Conservation (phyloP, 1,139 yeast genomes). For the Suhomyces wounanorum region DNA sequence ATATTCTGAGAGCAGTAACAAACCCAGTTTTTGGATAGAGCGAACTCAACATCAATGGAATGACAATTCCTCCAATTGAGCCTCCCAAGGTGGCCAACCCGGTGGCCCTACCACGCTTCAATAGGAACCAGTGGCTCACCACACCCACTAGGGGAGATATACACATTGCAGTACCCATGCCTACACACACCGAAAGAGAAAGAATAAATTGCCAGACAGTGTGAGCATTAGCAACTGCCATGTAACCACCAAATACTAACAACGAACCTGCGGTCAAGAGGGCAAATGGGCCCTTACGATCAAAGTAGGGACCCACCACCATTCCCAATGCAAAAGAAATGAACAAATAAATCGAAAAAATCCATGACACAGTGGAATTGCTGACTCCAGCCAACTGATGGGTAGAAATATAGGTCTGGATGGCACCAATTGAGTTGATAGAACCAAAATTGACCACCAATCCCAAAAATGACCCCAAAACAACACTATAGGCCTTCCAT, state of each 20-base stretch:
- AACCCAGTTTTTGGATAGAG: conserved; percentile 35
- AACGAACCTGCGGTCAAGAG: conserved; percentile 30
- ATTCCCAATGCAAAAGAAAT: conserved; percentile 35
- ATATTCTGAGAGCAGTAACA: conserved; percentile 37
- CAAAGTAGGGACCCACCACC: conserved; percentile 41
- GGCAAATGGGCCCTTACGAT: conserved; percentile 32
- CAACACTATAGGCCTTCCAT: conserved; percentile 32
- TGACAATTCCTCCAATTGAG: conserved; percentile 39
- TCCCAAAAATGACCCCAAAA: conserved; percentile 38
- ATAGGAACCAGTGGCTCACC: conserved; percentile 41
- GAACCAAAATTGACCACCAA: conserved; percentile 35
- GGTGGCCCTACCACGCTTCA: conserved; percentile 37
- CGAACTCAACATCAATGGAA: conserved; percentile 37
- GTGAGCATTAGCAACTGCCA: conserved; percentile 35
- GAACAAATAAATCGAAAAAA: conserved; percentile 38
- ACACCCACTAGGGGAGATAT: conserved; percentile 42
- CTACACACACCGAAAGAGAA: conserved; percentile 37
- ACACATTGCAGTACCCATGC: conserved; percentile 37
- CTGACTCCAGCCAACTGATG: conserved; percentile 31
- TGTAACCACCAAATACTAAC: conserved; percentile 34
- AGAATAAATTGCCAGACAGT: conserved; percentile 38
- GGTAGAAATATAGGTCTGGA: conserved; percentile 35
- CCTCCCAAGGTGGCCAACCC: conserved; percentile 45
- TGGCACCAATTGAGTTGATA: conserved; percentile 39
- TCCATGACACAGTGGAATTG: conserved; percentile 33